Percentiles rank a stretch among this genome's conserved stretches.
phyloP scores from a whole-genome alignment of 495 filamentous ascomycete genomes.

The Glarea lozoyensis region DNA sequence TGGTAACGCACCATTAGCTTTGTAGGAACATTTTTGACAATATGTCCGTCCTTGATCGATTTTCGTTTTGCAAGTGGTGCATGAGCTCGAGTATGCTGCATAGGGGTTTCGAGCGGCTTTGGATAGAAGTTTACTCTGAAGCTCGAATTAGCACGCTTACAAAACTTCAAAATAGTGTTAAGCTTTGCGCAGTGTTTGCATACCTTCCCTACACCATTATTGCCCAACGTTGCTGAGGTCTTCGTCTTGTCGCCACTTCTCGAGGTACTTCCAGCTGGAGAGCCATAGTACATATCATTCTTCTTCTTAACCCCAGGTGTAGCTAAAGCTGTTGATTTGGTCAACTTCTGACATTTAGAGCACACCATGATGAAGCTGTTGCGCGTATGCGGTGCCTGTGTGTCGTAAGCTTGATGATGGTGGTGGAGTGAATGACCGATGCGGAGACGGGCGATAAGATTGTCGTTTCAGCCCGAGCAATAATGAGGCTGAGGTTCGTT shows the following conservation, averaged over 20 bases:
- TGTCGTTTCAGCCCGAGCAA: no score
- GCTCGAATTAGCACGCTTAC: constrained; percentile 7
- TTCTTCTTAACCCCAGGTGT: constrained; percentile 64
- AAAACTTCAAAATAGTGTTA: neutral
- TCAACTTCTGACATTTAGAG: constrained; percentile 54
- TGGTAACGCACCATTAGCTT: constrained; percentile 45
- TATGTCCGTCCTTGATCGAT: constrained; percentile 51
- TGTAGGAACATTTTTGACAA: constrained; percentile 61
- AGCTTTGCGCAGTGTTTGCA: constrained; percentile 8
- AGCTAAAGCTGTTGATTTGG: constrained; percentile 53
- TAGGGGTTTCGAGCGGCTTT: constrained; percentile 62
- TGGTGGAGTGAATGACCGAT: constrained; percentile 9
- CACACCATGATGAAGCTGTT: constrained; percentile 49
- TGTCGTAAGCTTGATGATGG: constrained; percentile 3
- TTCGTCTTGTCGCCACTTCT: constrained; percentile 25
- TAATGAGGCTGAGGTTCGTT: no score
- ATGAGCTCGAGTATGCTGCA: constrained; percentile 48
- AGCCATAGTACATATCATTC: constrained; percentile 64
- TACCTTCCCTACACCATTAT: constrained; percentile 45
- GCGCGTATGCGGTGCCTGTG: neutral
- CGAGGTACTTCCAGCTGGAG: constrained; percentile 35
- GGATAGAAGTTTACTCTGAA: constrained; percentile 58
- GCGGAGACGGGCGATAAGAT: no score
- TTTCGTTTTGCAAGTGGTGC: constrained; percentile 57
- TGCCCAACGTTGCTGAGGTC: constrained; percentile 44